phyloP scores from a whole-genome alignment of 176 grass and related monocot genomes.

The Oryza coarctata region DNA sequence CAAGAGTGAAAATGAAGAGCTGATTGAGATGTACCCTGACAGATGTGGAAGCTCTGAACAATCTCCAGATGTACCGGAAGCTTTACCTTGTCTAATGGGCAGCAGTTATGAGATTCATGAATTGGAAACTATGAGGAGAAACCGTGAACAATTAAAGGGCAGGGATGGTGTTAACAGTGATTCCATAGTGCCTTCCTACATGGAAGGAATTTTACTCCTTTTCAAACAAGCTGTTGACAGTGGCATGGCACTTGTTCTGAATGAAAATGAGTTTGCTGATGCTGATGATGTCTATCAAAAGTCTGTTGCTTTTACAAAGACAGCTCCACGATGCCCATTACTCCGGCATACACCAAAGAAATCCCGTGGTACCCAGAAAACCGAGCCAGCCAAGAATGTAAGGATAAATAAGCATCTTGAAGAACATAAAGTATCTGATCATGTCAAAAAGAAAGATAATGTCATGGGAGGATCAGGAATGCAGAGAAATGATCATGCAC shows the following conservation, averaged over 20 bases:
- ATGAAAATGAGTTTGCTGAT: conserved; percentile 51
- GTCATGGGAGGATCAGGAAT: conserved; percentile 14
- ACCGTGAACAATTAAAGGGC: conserved; percentile 22
- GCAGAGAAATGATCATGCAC: conserved; percentile 46
- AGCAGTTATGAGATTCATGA: conserved; percentile 18
- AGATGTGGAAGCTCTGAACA: conserved; percentile 24
- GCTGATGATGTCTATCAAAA: conserved; percentile 64
- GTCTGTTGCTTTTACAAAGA: conserved; percentile 64
- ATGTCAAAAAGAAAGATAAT: conserved; percentile 38
- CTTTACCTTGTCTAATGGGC: neutral
- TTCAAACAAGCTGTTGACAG: conserved; percentile 63
- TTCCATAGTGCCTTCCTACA: conserved; percentile 23
- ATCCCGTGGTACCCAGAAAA: neutral
- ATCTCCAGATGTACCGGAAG: conserved; percentile 33
- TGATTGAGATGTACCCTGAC: conserved; percentile 6
- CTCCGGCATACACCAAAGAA: conserved; percentile 45
- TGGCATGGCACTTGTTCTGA: conserved; percentile 59
- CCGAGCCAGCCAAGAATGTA: conserved; percentile 27
- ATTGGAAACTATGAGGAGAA: conserved; percentile 12
- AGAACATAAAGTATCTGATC: conserved; percentile 24
- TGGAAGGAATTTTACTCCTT: conserved; percentile 69
- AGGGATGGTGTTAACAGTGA: conserved; percentile 16
- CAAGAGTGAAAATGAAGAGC: conserved; percentile 24
- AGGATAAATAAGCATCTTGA: conserved; percentile 24
- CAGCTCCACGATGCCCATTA: conserved; percentile 39